phyloP scores from a whole-genome alignment of 257 asterid species.

The Solanum medicagineum region DNA sequence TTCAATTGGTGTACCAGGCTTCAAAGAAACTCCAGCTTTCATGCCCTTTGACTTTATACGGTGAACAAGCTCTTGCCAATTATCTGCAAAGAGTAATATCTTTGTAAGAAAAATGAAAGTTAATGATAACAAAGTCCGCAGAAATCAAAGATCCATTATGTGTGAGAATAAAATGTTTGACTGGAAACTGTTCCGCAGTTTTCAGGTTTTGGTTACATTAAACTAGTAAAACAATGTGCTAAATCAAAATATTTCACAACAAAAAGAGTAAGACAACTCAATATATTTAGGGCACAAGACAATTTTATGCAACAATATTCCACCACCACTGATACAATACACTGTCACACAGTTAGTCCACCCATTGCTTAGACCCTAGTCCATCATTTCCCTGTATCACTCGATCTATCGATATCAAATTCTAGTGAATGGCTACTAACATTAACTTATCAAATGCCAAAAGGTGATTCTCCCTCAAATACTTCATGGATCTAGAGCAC shows the following conservation, averaged over 20 bases:
- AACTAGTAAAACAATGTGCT: neutral
- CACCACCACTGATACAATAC: neutral
- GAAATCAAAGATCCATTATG: neutral
- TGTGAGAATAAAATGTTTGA: neutral
- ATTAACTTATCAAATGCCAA: neutral
- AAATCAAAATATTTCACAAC: neutral
- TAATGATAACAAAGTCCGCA: neutral
- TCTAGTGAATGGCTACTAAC: neutral
- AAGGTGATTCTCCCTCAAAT: neutral
- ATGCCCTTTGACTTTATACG: conserved; percentile 76
- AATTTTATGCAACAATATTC: neutral
- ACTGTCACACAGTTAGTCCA: neutral
- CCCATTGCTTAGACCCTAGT: neutral
- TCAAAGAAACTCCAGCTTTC: conserved; percentile 78
- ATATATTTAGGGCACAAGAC: neutral
- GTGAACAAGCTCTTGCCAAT: conserved; percentile 75
- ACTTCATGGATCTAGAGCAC: neutral
- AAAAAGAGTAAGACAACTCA: neutral
- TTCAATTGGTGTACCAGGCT: conserved; percentile 83
- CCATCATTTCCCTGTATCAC: neutral
- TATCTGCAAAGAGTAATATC: conserved; percentile 33
- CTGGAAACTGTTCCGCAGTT: neutral
- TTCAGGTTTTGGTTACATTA: neutral
- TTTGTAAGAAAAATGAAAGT: neutral
- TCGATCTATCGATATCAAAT: neutral